Base-by-base conservation (phyloP, 2,329 filamentous ascomycete genomes). In the Spiromastix sp. region DNA sequence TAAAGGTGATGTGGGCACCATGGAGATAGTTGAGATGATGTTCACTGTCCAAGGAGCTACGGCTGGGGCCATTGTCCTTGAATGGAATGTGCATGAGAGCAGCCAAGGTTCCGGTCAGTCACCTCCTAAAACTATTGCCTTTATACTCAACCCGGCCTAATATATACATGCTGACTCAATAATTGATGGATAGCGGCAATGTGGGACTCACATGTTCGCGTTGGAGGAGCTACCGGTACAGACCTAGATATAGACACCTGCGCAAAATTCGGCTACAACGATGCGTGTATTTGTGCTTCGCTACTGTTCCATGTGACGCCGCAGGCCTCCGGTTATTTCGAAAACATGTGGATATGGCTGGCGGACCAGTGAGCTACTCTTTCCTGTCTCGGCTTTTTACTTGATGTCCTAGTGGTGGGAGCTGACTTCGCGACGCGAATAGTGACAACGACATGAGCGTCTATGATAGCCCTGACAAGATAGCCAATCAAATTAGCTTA, bases 231-330 rank as follows among this genome's bases (percentile, higher is more conserved):
- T 7, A 46, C 39, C 31, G 58, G 59, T 5, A 56, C 57, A 1
- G 18, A 56, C 1, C 38, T 63, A 0, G 50, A 57, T 34, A 21
- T 42, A 7, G 35, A 28, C 1, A 28, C 53, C 5, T 64, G 58
- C 32, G 50, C 56, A 1, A 54, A 53, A 18, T 8, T 37, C 2
- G 32, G 20, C 19, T 25, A 45, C 28, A 42, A 44, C 19, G 19
- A 38, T 5, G 30, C 35, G 3, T 61, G 56, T 30, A 50, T 46
- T 4, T 56, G 51, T 4, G 54, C 54, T 2, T 50, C 48, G 3
- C 56, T 82, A 55, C 62, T 84, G 46, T 59, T 83, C 26, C 79
- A 83, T 55, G 52, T 83, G 33, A 79, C 76, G 3, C 43, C 60
- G n/a, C 55, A 68, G 25, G 71, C 72, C 4, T 45, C 40, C n/a